Conservation (phyloP, 352 stramenopile species). For the Thalassiosira exigua region DNA sequence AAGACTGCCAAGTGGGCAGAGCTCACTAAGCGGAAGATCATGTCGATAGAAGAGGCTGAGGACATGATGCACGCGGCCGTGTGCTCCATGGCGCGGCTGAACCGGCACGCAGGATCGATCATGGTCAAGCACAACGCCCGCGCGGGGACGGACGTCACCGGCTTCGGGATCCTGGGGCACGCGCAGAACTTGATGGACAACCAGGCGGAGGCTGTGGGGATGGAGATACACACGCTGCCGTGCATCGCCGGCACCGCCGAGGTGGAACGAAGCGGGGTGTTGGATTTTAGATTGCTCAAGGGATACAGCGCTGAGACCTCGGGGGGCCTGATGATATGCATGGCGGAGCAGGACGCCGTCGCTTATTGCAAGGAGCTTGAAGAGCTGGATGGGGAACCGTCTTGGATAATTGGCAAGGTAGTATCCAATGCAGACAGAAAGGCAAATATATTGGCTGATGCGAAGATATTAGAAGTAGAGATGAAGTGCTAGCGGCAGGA, state of each 20-base stretch:
- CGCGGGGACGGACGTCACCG: conserved; percentile 95
- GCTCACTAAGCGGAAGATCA: conserved; percentile 81
- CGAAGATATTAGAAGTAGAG: conserved; percentile 73
- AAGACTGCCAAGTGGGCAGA: conserved; percentile 57
- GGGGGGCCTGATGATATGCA: conserved; percentile 91
- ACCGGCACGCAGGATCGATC: conserved; percentile 89
- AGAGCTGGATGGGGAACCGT: conserved; percentile 87
- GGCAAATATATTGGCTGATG: conserved; percentile 69
- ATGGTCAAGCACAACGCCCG: conserved; percentile 93
- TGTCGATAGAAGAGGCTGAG: conserved; percentile 79
- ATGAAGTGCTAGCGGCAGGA: conserved; percentile 9
- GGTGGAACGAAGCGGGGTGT: conserved; percentile 89
- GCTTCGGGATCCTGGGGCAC: conserved; percentile 94
- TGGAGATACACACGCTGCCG: conserved; percentile 92
- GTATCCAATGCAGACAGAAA: conserved; percentile 80
- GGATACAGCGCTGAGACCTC: conserved; percentile 94
- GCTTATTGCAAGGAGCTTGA: conserved; percentile 90
- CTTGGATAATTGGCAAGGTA: conserved; percentile 93
- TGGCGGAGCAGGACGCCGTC: conserved; percentile 88
- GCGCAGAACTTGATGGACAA: conserved; percentile 93
- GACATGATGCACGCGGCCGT: conserved; percentile 91
- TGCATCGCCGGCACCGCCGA: conserved; percentile 90
- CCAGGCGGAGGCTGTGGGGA: conserved; percentile 88
- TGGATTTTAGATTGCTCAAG: conserved; percentile 91
- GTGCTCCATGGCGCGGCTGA: conserved; percentile 93